Percentiles rank a stretch among this genome's conserved stretches.
Conservation (phyloP, 176 grass and related monocot genomes). For the Triticum aestivum region IWGSC_CS_RefSeq_v2.1 NC_057806.1:303141677-303142176, state of each 20-base stretch:
- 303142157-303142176: background rate
- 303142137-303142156: background rate
- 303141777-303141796: background rate
- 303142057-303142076: background rate
- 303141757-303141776: background rate
- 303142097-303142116: background rate
- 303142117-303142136: conserved; percentile 7
- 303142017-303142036: background rate
- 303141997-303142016: background rate
- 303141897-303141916: background rate
- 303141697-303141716: background rate
- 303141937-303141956: background rate
- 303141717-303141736: background rate
- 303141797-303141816: background rate
- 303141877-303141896: background rate
- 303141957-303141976: background rate
- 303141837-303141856: background rate
- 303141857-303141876: background rate
- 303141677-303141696: background rate
- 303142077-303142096: background rate
- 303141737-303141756: background rate
- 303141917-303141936: background rate
- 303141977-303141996: background rate
- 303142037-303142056: background rate
- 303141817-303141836: background rate